A percentile compares a stretch with the other conserved stretches of the same genome.
phyloP scores from a whole-genome alignment of 495 filamentous ascomycete genomes.

The Letharia lupina region DNA sequence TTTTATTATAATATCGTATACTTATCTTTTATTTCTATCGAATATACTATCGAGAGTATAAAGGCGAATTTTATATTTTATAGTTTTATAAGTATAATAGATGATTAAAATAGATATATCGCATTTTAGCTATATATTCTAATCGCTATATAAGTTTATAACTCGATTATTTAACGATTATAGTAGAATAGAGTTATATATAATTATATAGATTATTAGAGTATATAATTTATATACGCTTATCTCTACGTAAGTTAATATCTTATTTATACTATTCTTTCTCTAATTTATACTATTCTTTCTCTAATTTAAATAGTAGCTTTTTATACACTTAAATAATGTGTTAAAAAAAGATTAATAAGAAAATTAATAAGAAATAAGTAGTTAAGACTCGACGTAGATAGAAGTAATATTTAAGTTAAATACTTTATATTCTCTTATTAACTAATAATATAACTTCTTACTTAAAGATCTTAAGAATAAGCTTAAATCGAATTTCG shows the following conservation, averaged over 20 bases:
- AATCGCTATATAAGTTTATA: neutral
- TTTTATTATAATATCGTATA: neutral
- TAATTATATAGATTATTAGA: slow-evolving; percentile 4
- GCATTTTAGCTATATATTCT: neutral
- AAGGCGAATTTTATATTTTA: neutral
- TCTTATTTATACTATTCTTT: neutral
- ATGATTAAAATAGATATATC: slow-evolving; percentile 4
- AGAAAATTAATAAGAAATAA: neutral
- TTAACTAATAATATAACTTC: neutral
- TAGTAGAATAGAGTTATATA: neutral
- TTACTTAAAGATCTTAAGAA: slow-evolving; percentile 1
- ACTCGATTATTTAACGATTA: neutral
- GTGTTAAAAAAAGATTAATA: neutral
- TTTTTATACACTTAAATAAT: slow-evolving; percentile 4
- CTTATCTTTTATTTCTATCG: neutral
- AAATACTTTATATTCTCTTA: slow-evolving; percentile 3
- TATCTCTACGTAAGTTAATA: neutral
- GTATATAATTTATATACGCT: neutral
- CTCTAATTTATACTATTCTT: neutral
- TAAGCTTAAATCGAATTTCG: neutral
- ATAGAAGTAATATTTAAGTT: neutral
- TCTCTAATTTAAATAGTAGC: neutral
- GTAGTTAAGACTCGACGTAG: neutral
- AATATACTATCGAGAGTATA: neutral
- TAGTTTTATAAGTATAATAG: neutral